These are phyloP conservation scores for Phytophthora pisi DNA, from an alignment of 352 stramenopile genomes.

Conservation along the genomic window DNA sequence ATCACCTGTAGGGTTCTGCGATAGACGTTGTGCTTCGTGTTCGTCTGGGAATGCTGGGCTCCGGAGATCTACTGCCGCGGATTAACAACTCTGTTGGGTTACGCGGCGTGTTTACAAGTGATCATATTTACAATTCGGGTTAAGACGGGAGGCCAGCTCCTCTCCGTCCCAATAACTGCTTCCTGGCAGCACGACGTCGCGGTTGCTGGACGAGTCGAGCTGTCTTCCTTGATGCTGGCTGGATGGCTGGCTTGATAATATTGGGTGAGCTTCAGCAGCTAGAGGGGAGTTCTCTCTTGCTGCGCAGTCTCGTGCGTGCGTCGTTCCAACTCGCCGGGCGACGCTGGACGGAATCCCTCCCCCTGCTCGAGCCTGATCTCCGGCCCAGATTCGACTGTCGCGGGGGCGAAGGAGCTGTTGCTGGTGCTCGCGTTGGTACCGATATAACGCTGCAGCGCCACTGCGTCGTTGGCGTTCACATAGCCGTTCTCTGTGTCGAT, in stretches of 20 bases:
- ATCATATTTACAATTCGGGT: constrained; percentile 34
- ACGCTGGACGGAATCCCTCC: constrained; percentile 30
- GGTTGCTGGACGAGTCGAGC: constrained; percentile 8
- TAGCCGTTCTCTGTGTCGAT: constrained; percentile 50
- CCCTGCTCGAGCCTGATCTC: constrained; percentile 32
- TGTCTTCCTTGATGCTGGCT: constrained; percentile 3
- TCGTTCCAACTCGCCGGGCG: constrained; percentile 23
- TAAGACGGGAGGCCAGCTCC: constrained; percentile 9
- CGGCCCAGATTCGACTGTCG: constrained; percentile 6
- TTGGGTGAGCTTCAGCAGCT: constrained; percentile 1
- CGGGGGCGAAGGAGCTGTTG: constrained; percentile 1
- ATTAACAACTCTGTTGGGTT: not conserved
- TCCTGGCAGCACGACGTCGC: constrained; percentile 7
- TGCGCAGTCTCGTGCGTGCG: constrained; percentile 14
- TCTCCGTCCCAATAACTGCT: constrained; percentile 15
- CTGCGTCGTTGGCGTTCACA: constrained; percentile 16
- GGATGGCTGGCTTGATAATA: constrained; percentile 1
- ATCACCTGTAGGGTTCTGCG: constrained; percentile 27
- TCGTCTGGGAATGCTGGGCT: not conserved
- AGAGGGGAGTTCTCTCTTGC: constrained; percentile 12
- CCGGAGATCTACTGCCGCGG: not conserved
- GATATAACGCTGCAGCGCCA: constrained; percentile 19
- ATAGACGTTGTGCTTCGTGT: constrained; percentile 6
- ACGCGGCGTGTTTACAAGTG: constrained; percentile 14
- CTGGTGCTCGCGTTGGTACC: not conserved